Conservation (phyloP, 208 protist genomes). For the Hexamita inflata region DNA sequence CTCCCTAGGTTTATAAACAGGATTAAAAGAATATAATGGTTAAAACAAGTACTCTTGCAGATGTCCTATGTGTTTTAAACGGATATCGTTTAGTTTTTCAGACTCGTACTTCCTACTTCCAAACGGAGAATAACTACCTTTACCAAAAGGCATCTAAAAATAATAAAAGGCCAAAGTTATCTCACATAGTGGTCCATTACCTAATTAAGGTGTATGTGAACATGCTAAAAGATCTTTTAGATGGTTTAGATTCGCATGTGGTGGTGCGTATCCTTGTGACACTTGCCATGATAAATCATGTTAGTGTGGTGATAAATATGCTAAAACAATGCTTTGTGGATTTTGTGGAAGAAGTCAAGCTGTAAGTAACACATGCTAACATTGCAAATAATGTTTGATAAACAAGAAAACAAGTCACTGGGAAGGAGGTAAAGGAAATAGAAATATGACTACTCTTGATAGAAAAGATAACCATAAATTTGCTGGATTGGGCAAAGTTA, state of each 20-base stretch:
- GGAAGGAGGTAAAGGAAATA: constrained; percentile 9
- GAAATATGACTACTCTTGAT: background rate
- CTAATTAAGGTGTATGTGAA: background rate
- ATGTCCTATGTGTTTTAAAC: constrained; percentile 17
- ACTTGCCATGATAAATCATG: constrained; percentile 13
- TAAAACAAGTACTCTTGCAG: no score
- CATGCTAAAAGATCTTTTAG: background rate
- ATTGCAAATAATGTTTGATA: background rate
- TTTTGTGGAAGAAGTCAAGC: background rate
- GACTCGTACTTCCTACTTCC: background rate
- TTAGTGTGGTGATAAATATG: background rate
- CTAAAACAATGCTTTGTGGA: background rate
- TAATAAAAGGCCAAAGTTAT: background rate
- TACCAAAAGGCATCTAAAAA: background rate
- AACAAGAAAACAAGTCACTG: background rate
- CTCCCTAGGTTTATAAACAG: no score
- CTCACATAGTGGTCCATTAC: background rate
- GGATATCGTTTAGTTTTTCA: background rate
- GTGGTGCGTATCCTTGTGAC: background rate
- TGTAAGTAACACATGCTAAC: background rate
- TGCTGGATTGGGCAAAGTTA: no score
- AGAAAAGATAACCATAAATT: constrained; percentile 13
- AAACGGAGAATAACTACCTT: background rate
- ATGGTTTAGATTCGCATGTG: constrained; percentile 22
- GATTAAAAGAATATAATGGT: no score